Base-by-base conservation (phyloP, 495 filamentous ascomycete genomes). In the Penicillium silybi region DNA sequence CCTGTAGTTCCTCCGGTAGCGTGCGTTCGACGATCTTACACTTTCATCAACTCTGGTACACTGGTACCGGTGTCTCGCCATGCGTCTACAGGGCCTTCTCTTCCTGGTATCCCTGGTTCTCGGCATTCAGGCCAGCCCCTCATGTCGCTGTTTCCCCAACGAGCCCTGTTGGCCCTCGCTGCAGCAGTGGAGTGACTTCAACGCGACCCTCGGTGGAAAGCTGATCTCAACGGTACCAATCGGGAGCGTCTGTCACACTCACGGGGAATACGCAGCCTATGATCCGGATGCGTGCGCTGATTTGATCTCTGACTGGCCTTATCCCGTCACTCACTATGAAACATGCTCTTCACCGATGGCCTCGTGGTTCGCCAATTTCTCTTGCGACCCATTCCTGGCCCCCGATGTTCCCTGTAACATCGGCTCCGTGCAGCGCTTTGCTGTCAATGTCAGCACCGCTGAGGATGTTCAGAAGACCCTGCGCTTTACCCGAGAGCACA, bases 371-470 rank as follows among this genome's bases (percentile, higher is more conserved):
- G 46, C 67, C 26, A 81, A 80, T 56, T 57, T 67, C n/a, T 72
- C 67, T 39, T 83, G 80, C 58, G 62, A 73, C 53, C 77, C 80
- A 0, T 80, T 76, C 26, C 52, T 62, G 2, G 59, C 73, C 18
- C 65, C 62, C 1, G 23, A 55, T 8, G 63, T 62, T 26, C 62
- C 71, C 2, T 86, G 83, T 61, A 71, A 67, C 0, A 58, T 78
- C 0, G 80, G 78, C 1, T 74, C 74, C 39, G 80, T 79, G 55
- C 68, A 74, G 17, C 54, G 63, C 0, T 84, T 84, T 47, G 69
- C 76, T 7, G 71, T 84, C 40, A 49, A 46, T 27, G 46, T 48
- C 23, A 48, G 35, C 35, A 18, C 20, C 3, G 49, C 47, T 19
- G 27, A 54, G 3, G 56, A 53, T 71, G 34, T 49, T 49, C 17